Evolutionary conservation across 2,329 filamentous ascomycete species (phyloP).

Genomic region (Trematosphaeria pertusa): DNA sequence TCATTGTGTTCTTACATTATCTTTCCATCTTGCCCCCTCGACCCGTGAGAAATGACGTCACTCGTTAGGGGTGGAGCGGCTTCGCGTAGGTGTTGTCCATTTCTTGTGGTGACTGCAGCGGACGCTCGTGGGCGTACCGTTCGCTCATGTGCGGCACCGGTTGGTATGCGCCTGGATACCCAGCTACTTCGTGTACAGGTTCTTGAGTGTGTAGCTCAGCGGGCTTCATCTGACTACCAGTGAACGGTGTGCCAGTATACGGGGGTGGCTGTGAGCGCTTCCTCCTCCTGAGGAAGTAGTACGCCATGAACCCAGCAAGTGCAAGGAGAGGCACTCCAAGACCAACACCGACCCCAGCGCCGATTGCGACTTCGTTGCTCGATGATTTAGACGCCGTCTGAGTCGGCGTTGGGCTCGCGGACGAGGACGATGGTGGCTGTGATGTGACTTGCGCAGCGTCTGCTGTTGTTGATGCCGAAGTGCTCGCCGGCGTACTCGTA

Average conservation of each 20-base stretch:
- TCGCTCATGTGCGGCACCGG: background rate
- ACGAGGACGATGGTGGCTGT: background rate
- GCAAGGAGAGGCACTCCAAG: constrained; percentile 9
- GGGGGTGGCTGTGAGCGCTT: background rate
- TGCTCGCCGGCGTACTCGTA: constrained; percentile 3
- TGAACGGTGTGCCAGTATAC: background rate
- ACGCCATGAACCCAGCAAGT: constrained; percentile 1
- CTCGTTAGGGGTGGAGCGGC: no score
- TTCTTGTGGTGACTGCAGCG: background rate
- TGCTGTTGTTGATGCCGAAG: constrained; percentile 6
- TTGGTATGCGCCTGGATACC: background rate
- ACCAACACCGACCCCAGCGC: constrained; percentile 7
- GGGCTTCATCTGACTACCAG: background rate
- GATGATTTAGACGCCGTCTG: constrained; percentile 1
- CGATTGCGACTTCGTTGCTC: constrained; percentile 4
- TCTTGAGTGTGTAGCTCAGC: background rate
- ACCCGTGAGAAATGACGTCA: no score
- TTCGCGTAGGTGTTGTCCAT: no score
- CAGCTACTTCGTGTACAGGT: background rate
- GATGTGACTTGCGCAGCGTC: no score
- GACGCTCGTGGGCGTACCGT: no score
- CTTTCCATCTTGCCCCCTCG: no score
- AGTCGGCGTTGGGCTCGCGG: background rate
- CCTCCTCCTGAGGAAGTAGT: constrained; percentile 3
- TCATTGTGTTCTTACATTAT: no score